A percentile compares a stretch with the other conserved stretches of the same genome.
phyloP scores from a whole-genome alignment of 257 asterid species.

The Linderniella brevidens region DNA sequence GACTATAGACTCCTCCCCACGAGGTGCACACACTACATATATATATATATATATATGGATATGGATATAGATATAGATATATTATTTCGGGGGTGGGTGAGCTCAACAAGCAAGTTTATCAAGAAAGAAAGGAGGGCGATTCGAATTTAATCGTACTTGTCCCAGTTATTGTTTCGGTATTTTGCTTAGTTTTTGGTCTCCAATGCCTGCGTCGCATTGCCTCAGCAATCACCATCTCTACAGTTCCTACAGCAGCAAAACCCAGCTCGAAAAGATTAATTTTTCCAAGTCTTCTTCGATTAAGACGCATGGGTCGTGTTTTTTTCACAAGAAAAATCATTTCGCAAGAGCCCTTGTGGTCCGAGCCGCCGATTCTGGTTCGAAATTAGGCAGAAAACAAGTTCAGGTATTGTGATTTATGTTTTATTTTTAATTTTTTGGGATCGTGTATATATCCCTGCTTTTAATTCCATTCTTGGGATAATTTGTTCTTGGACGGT shows the following conservation, averaged over 20 bases:
- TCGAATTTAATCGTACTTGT: no score
- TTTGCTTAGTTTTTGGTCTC: background rate
- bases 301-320: conserved; percentile 18
- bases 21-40: no score
- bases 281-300: conserved; percentile 20
- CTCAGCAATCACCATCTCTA: conserved; percentile 33
- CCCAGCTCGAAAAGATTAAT: conserved; percentile 25
- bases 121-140: no score
- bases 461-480: background rate
- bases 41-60: no score
- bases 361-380: conserved; percentile 45
- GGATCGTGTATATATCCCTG: background rate
- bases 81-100: no score
- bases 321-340: conserved; percentile 16
- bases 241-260: conserved; percentile 18
- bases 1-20: no score
- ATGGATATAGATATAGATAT: no score
- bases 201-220: conserved; percentile 48
- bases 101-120: no score
- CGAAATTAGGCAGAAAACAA: conserved; percentile 31
- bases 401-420: conserved; percentile 33
- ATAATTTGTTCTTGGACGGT: background rate
- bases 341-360: conserved; percentile 18
- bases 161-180: no score
- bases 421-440: background rate